Base-by-base conservation (phyloP, 2,329 filamentous ascomycete species). In the Xylariales sp. region DNA sequence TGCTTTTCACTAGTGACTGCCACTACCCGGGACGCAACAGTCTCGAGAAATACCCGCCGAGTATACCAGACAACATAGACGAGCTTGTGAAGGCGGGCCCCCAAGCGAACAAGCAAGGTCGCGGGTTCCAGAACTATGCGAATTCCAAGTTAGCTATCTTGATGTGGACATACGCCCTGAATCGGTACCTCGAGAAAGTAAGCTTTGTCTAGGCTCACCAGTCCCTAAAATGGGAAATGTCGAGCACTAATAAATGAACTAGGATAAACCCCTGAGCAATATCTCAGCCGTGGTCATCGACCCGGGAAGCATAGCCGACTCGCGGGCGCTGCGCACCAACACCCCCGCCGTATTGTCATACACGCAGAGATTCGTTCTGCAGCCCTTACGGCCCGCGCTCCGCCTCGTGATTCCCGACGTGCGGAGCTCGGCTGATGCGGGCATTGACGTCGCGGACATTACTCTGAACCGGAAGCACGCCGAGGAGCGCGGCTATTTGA, bases 41-140 rank as follows among this genome's bases (percentile, higher is more conserved):
- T 0, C 64, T 83, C 3, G 78, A 81, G 68, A 80, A 76, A 30
- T 80, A 78, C 53, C 75, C 76, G 0, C 77, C 81, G 1, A 64
- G 46, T 0, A 74, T 84, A 43, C 80, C 81, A 0, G 71, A 76
- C 1, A 73, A 81, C 54, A 52, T 83, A 2, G 79, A 81, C 4
- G 46, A 75, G 2, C 72, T 83, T 52, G 75, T 80, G 8, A 77
- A 80, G 56, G 80, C 81, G 1, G 34, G 54, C 0, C 62, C 73
- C 3, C 79, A 81, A 65, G 65, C 61, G 0, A 78, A 83, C 18
- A 75, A 78, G 28, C 68, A 78, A 28, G 82, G 79, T 3, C 73
- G 75, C 5, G 82, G 83, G 3, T 83, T 83, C 39, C 78, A 81
- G 61, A 74, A 81, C 61, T 85, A 84, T 70, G 82, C 76, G 2